phyloP scores from a whole-genome alignment of 192 early-diverging fungal species.

The Entophlyctis luteolus region DNA sequence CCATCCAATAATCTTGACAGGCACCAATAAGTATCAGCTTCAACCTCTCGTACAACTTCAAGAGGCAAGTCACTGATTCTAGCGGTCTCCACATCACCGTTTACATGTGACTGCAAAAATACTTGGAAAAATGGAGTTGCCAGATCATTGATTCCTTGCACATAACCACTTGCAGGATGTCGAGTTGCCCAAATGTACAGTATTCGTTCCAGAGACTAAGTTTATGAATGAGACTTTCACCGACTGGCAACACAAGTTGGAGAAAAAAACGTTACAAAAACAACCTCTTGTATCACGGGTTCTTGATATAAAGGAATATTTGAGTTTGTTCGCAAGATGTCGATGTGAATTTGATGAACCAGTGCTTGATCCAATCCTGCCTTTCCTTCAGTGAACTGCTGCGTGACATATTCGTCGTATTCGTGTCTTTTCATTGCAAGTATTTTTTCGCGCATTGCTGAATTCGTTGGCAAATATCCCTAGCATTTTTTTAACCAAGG shows the following conservation, averaged over 20 bases:
- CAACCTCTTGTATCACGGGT: conserved; percentile 73
- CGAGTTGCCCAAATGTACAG: conserved; percentile 96
- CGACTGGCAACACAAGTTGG: too few relatives aligned
- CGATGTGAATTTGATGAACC: conserved; percentile 95
- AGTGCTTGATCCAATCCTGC: conserved; percentile 73
- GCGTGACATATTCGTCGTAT: conserved; percentile 79
- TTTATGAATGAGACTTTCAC: neutral
- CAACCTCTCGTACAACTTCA: conserved; percentile 65
- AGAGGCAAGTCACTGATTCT: conserved; percentile 39
- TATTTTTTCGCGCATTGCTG: conserved; percentile 76
- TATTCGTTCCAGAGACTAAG: conserved; percentile 80
- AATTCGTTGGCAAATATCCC: conserved; percentile 88
- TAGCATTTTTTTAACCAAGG: conserved; percentile 14
- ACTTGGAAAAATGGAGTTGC: conserved; percentile 95
- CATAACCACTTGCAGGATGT: conserved; percentile 98
- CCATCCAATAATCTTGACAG: conserved; percentile 92
- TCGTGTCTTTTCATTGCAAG: conserved; percentile 87
- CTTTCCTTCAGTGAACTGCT: conserved; percentile 72
- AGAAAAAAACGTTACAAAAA: neutral
- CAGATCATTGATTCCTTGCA: conserved; percentile 98
- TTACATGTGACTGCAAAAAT: conserved; percentile 69
- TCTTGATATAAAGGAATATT: conserved; percentile 81
- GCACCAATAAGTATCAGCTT: conserved; percentile 97
- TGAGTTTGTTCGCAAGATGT: conserved; percentile 87
- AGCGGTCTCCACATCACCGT: conserved; percentile 45